Conservation (phyloP, 768 basidiomycete species). For the Dentipellis sp. region DNA sequence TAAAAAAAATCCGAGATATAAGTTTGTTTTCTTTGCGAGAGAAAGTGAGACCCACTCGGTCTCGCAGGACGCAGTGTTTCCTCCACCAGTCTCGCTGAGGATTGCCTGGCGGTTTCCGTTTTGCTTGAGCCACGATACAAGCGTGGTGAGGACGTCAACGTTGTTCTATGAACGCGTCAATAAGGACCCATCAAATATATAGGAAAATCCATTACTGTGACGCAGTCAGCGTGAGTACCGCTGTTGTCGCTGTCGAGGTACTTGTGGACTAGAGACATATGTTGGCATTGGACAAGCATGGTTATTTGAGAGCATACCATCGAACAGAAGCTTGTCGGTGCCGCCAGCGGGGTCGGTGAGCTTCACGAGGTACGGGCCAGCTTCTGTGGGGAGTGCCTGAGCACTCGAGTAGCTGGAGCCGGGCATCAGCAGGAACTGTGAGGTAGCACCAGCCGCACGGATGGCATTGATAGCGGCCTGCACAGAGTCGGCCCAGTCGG, state of each 20-base stretch:
- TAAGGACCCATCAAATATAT: conserved; percentile 8
- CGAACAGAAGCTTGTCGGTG: conserved; percentile 31
- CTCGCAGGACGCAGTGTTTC: conserved; percentile 30
- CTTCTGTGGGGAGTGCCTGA: conserved; percentile 29
- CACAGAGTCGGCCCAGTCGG: conserved; percentile 25
- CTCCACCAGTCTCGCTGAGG: conserved; percentile 37
- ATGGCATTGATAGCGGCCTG: conserved; percentile 34
- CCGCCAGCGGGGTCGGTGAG: conserved; percentile 33
- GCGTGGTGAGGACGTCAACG: conserved; percentile 31
- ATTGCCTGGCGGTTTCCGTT: conserved; percentile 35
- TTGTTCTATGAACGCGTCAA: conserved; percentile 27
- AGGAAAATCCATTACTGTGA: conserved; percentile 21
- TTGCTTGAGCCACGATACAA: conserved; percentile 32
- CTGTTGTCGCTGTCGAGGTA: conserved; percentile 38
- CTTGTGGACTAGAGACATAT: conserved; percentile 27
- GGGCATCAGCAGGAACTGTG: conserved; percentile 34
- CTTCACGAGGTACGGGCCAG: conserved; percentile 28
- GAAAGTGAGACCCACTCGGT: conserved; percentile 20
- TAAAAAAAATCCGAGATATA: conserved; percentile 10
- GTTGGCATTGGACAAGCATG: neutral
- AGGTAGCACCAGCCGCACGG: conserved; percentile 30
- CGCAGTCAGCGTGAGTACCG: conserved; percentile 34
- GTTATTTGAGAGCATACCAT: conserved; percentile 20
- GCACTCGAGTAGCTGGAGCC: conserved; percentile 33
- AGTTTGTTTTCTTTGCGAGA: neutral